Evolutionary conservation across 2,329 filamentous ascomycete genomes (phyloP).

Genomic region (Talaromyces sp.): DNA sequence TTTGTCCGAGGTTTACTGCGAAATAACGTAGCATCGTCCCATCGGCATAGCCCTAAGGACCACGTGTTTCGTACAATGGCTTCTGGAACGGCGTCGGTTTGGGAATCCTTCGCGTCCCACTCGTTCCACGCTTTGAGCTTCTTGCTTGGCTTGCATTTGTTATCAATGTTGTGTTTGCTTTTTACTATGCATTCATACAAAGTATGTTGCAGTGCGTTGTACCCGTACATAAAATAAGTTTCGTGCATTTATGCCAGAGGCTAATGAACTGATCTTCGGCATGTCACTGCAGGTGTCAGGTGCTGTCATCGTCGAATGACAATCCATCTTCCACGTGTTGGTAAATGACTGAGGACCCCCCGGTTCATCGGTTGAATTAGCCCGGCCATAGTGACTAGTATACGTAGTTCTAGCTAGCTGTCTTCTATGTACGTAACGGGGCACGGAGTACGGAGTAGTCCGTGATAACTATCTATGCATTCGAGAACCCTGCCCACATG

Average conservation of each 20-base stretch:
- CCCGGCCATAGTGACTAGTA: neutral
- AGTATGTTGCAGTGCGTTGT: neutral
- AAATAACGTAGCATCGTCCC: neutral
- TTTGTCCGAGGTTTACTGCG: neutral
- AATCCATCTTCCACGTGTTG: neutral
- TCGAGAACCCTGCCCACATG: neutral
- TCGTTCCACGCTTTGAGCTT: neutral
- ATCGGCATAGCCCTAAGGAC: conserved; percentile 1
- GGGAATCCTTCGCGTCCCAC: neutral
- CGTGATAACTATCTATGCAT: neutral
- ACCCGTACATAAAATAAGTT: neutral
- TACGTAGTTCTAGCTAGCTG: neutral
- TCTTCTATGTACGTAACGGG: neutral
- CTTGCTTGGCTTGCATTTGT: neutral
- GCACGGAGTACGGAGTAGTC: neutral
- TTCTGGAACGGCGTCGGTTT: neutral
- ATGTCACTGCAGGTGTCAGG: neutral
- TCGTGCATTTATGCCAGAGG: neutral
- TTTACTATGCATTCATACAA: neutral
- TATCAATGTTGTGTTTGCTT: neutral
- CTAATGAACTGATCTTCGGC: neutral
- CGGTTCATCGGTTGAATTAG: neutral
- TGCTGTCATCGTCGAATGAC: neutral
- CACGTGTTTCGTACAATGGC: conserved; percentile 1
- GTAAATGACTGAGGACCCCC: neutral